Evolutionary conservation across 495 filamentous ascomycete species (phyloP), one percentile per base, ranked within the genome.

Genomic region (Hypomontagnella submonticulosa): DNA sequence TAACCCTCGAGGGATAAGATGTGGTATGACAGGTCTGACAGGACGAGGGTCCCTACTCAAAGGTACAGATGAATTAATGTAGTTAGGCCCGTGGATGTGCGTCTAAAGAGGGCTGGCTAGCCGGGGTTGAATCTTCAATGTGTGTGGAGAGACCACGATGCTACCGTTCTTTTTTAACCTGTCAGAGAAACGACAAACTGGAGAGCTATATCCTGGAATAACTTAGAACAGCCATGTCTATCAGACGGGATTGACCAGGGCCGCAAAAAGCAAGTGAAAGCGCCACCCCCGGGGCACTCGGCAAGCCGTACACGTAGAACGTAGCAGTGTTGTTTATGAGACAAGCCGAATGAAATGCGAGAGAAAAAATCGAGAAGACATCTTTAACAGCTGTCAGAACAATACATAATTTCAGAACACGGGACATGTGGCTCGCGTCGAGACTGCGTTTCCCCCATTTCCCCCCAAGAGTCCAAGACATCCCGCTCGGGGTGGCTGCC

Each of bases 1-100:
- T 66, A 70, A 68, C 71, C 63, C 59, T 73, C 65, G 65, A 71
- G 56, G 71, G 71, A 70, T 67, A 71, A 61, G 69, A 70, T 74
- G 71, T 71, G 71, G 71, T 74, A 74, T 74, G 71, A 72, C 71
- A 74, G 60, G 63, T 71, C 70, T 63, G 66, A 63, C 63, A 72
- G 63, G 61, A 70, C 63, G 70, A 69, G 63, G 71, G 69, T 59
- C 57, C 57, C 41, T 69, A 62, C 63, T 56, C 63, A 63, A 56
- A 65, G 67, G 63, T 66, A 66, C 62, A 70, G 58, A 66, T 50
- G 63, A 66, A 70, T 66, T 63, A 67, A 70, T 66, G 63, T 70
- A 67, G 67, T 65, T 62, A 63, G 62, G 58, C 57, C 54, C 67
- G 58, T 63, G 49, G 57, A 63, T 66, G 62, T 66, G 62, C 67